These are phyloP conservation scores for Sugiyamaella lignohabitans DNA, from an alignment of 805 yeast genomes.

Conservation along the genomic window DNA sequence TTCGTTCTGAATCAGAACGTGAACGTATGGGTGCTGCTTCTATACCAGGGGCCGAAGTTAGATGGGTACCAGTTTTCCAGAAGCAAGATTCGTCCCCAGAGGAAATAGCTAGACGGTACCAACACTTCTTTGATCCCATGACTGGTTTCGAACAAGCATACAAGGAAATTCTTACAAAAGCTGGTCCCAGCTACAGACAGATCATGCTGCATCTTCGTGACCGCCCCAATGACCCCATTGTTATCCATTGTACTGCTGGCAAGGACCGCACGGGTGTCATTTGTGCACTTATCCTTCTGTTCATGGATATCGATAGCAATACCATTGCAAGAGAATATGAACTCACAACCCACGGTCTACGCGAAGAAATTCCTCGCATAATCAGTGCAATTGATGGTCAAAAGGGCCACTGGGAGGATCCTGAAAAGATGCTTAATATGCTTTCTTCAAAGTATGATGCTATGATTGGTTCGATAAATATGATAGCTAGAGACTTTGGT, in stretches of 20 bases:
- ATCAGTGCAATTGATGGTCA: conserved; percentile 16
- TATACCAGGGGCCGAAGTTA: conserved; percentile 41
- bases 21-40: conserved; percentile 38
- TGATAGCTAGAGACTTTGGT: conserved; percentile 46
- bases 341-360: conserved; percentile 54
- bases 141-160: conserved; percentile 60
- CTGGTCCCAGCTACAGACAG: conserved; percentile 38
- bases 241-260: conserved; percentile 80
- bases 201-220: conserved; percentile 55
- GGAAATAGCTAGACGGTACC: conserved; percentile 50
- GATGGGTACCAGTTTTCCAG: conserved; percentile 52
- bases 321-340: conserved; percentile 72
- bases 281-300: conserved; percentile 56
- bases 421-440: conserved; percentile 53
- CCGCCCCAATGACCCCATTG: conserved; percentile 43
- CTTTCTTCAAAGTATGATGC: conserved; percentile 62
- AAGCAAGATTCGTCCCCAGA: conserved; percentile 57
- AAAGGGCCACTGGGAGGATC: conserved; percentile 24
- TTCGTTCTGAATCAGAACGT: conserved; percentile 55
- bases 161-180: conserved; percentile 47
- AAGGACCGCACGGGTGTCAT: conserved; percentile 79
- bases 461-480: conserved; percentile 56
- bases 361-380: conserved; percentile 18
- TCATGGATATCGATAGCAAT: conserved; percentile 60
- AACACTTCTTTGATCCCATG: conserved; percentile 51